Base-by-base conservation (phyloP, 148 eudicot genomes). In the Diospyros kaki region DNA sequence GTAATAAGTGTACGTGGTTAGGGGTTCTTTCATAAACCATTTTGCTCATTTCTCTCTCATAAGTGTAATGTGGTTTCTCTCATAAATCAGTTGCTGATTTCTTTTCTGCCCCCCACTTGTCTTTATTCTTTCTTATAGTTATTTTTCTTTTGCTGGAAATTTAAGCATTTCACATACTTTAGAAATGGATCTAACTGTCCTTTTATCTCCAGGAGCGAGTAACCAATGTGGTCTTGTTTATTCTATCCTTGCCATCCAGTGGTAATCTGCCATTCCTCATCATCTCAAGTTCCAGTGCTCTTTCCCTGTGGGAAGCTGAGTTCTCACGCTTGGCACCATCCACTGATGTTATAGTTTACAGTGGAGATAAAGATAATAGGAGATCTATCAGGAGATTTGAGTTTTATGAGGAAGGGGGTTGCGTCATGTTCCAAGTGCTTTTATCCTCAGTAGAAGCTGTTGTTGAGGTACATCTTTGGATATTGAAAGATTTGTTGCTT, bases 301-400 rank as follows among this genome's bases (percentile, higher is more conserved):
- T 86, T 66, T 78, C 84, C 58, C 71, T 65, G 55, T 91, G 94
- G 94, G 91, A 85, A 83, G 84, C 86, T 81, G 92, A 84, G 81
- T 88, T 92, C 73, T 70, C 79, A 67, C 86, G 72, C 6, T 51
- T 86, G 78, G 86, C 84, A 39, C 77, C 90, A 65, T 82, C 83
- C 15, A 60, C 82, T 69, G 83, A 85, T 89, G 81, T 87, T 43
- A 80, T 89, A 52, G 82, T 86, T 52, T 93, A 89, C 74, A 58
- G 81, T 51, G 97, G 95, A 73, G 82, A 58, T 18, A 74, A 68
- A 58, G 82, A 90, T 43, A 80, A 84, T 38, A 83, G 95, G 69
- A 78, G 77, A 70, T 70, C 79, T 58, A 84, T 85, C 76, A 85
- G 91, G 79, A 67, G 75, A 65, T 40, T 81, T 8, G 95, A 93